Percentiles rank a stretch among this genome's conserved stretches.
phyloP scores from a whole-genome alignment of 345 rosid species.

The Citrus australasica region DNA sequence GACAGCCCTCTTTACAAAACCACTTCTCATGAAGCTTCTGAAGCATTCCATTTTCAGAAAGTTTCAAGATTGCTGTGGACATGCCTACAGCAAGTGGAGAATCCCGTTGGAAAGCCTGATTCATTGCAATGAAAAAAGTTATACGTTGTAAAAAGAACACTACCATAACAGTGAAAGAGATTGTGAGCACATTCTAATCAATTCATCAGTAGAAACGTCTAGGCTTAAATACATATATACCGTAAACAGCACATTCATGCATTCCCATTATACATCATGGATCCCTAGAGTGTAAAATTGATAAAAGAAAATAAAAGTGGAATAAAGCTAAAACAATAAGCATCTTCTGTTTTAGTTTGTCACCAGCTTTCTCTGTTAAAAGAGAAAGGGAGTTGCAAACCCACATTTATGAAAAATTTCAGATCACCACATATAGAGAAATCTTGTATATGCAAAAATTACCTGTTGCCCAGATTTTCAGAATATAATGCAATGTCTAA shows the following conservation, averaged over 20 bases:
- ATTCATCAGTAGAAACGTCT: not conserved
- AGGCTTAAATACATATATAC: not conserved
- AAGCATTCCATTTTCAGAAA: conserved; percentile 68
- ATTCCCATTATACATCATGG: not conserved
- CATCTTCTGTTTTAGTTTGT: not conserved
- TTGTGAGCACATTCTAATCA: no score
- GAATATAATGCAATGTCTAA: not conserved
- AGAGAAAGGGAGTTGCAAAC: not conserved
- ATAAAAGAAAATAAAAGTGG: not conserved
- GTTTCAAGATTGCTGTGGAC: conserved; percentile 80
- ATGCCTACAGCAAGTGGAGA: conserved; percentile 75
- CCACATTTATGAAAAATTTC: not conserved
- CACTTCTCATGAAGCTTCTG: conserved; percentile 57
- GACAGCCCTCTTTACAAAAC: conserved; percentile 61
- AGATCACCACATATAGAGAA: not conserved
- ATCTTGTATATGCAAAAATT: not conserved
- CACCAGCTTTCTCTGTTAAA: not conserved
- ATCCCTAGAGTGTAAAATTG: not conserved
- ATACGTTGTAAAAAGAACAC: not conserved
- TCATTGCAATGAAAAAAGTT: not conserved
- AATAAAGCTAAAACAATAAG: not conserved
- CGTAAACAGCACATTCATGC: not conserved
- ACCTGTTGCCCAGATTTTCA: not conserved
- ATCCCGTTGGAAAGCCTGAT: conserved; percentile 73
- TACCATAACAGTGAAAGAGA: not conserved